Percentiles rank a stretch among this genome's conserved stretches.
Evolutionary conservation across 441 rosid species (phyloP).

Genomic region (Populus hybrid): DNA sequence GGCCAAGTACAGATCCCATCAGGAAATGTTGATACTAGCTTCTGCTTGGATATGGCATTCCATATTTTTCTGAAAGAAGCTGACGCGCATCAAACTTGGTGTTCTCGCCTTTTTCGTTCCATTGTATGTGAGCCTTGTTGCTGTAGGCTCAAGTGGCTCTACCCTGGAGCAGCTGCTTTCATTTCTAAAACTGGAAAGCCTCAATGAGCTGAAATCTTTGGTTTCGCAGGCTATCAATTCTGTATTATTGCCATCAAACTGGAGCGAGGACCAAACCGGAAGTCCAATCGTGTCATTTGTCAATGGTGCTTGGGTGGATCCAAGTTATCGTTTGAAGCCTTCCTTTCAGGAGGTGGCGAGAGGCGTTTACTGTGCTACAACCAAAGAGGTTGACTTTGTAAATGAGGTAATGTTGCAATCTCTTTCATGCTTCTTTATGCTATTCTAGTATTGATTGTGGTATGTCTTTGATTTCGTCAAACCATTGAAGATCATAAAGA

Average conservation of each 20-base stretch:
- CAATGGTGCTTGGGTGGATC: slow-evolving; percentile 37
- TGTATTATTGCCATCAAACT: not conserved
- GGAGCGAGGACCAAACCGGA: not conserved
- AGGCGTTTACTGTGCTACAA: slow-evolving; percentile 24
- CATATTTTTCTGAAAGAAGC: not conserved
- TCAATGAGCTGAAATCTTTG: slow-evolving; percentile 17
- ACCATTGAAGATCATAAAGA: not conserved
- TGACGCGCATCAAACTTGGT: not conserved
- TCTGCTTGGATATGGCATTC: not conserved
- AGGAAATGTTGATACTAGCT: not conserved
- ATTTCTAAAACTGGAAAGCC: slow-evolving; percentile 19
- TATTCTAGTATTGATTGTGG: not conserved
- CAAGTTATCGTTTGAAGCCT: slow-evolving; percentile 23
- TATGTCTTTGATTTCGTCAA: not conserved
- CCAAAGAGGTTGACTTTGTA: slow-evolving; percentile 25
- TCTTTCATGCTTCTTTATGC: not conserved
- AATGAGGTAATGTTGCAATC: slow-evolving; percentile 13
- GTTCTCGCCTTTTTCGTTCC: slow-evolving; percentile 23
- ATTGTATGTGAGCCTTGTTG: slow-evolving; percentile 30
- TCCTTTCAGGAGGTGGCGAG: slow-evolving; percentile 20
- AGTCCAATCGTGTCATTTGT: slow-evolving; percentile 28
- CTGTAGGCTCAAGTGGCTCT: slow-evolving; percentile 31
- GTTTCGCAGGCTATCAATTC: slow-evolving; percentile 16
- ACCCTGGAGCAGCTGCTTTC: slow-evolving; percentile 28
- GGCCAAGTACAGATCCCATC: not conserved